A percentile compares a stretch with the other conserved stretches of the same genome.
These are phyloP conservation scores for Talaromyces adpressus DNA, from an alignment of 495 filamentous ascomycete genomes.

Conservation along the genomic window DNA sequence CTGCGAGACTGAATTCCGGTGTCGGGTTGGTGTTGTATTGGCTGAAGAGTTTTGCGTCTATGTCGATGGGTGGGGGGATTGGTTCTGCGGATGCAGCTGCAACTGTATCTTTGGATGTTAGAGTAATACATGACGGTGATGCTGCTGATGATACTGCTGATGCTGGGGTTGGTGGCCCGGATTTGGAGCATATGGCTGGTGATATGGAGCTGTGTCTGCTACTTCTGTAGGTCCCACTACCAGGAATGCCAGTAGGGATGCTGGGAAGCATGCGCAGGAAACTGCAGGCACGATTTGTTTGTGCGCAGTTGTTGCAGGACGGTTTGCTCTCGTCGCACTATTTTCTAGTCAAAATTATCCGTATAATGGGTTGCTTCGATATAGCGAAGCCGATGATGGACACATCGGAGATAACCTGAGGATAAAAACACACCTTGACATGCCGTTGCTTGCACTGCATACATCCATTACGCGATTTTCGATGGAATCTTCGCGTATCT, in stretches of 20 bases:
- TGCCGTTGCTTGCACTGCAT: constrained; percentile 32
- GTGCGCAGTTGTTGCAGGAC: constrained; percentile 18
- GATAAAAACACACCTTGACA: constrained; percentile 21
- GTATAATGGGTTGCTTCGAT: neutral
- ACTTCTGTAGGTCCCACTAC: neutral
- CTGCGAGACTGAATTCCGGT: constrained; percentile 59
- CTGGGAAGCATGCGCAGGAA: constrained; percentile 1
- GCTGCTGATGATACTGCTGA: neutral
- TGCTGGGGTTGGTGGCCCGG: neutral
- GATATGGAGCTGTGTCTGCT: neutral
- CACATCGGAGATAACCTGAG: constrained; percentile 3
- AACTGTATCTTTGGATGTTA: neutral
- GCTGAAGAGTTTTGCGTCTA: neutral
- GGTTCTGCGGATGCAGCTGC: neutral
- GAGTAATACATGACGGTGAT: neutral
- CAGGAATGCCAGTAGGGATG: neutral
- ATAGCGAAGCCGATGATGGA: neutral
- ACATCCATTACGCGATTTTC: constrained; percentile 33
- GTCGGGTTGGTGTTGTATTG: constrained; percentile 53
- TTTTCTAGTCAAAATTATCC: neutral
- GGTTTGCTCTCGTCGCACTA: constrained; percentile 19
- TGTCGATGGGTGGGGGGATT: neutral
- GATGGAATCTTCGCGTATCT: constrained; percentile 25
- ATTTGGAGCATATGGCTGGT: neutral
- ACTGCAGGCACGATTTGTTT: neutral